phyloP scores from a whole-genome alignment of 2,329 filamentous ascomycete species.

The Colletotrichum caudatum region DNA sequence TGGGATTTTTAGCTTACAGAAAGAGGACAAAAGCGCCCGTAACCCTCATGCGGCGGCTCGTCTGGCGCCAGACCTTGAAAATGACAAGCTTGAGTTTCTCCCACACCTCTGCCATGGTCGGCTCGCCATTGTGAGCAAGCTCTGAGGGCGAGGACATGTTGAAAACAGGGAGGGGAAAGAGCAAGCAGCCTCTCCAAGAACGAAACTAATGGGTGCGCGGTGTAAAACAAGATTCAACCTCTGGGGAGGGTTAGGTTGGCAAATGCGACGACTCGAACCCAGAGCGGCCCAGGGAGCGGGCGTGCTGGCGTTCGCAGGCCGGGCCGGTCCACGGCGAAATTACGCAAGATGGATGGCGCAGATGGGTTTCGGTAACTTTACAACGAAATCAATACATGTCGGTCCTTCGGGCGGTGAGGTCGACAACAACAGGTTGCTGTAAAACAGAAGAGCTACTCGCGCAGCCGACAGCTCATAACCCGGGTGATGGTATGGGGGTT shows the following conservation, averaged over 20 bases:
- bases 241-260: background rate
- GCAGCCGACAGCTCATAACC: conserved; percentile 16
- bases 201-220: background rate
- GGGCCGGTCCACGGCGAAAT: conserved; percentile 22
- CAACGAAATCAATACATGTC: conserved; percentile 26
- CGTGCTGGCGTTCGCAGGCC: conserved; percentile 22
- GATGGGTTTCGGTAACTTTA: conserved; percentile 25
- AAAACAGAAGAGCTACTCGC: conserved; percentile 25
- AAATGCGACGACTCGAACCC: conserved; percentile 3
- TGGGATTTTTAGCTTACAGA: conserved; percentile 45
- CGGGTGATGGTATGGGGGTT: background rate
- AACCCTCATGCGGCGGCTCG: conserved; percentile 51
- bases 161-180: background rate
- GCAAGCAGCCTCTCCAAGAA: background rate
- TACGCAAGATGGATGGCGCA: conserved; percentile 30
- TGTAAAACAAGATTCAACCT: background rate
- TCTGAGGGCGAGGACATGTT: conserved; percentile 30
- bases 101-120: conserved; percentile 43
- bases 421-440: conserved; percentile 8
- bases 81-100: conserved; percentile 44
- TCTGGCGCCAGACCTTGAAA: conserved; percentile 50
- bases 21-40: conserved; percentile 48
- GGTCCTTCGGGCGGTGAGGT: conserved; percentile 10
- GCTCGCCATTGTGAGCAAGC: conserved; percentile 35
- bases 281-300: conserved; percentile 15